Percentiles rank a stretch among this genome's conserved stretches.
These are phyloP conservation scores for Claviceps africana DNA, from an alignment of 2,329 filamentous ascomycete species.

Conservation along the genomic window DNA sequence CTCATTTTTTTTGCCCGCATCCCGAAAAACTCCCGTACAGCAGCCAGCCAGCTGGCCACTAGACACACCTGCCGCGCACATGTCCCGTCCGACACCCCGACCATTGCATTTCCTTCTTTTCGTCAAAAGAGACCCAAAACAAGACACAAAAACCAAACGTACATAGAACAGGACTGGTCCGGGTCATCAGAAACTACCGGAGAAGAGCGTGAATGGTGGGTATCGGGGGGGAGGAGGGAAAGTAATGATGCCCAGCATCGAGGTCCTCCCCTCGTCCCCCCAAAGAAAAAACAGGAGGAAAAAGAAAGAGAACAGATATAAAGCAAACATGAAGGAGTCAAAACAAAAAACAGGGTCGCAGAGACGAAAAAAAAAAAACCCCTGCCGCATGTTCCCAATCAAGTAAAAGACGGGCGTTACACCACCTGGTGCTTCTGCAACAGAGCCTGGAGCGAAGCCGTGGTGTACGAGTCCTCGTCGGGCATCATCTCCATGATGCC, in stretches of 20 bases:
- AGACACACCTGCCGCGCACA: too few relatives aligned
- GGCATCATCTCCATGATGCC: conserved; percentile 80
- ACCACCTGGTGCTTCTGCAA: conserved; percentile 40
- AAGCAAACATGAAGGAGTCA: background rate
- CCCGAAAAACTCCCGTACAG: too few relatives aligned
- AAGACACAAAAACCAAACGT: background rate
- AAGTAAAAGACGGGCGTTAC: conserved; percentile 14
- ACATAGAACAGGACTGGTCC: background rate
- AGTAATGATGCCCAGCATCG: background rate
- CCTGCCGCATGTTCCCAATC: background rate
- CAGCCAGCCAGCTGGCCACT: too few relatives aligned
- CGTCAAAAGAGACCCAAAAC: too few relatives aligned
- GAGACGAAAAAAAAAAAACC: background rate
- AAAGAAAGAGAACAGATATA: background rate
- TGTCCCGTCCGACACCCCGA: too few relatives aligned
- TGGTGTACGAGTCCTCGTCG: conserved; percentile 46
- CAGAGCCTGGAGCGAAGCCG: conserved; percentile 35
- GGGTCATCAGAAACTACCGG: background rate
- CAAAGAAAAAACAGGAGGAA: background rate
- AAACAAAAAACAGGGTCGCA: background rate
- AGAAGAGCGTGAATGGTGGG: background rate
- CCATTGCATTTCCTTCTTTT: background rate
- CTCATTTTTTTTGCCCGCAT: too few relatives aligned
- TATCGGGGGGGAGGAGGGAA: background rate
- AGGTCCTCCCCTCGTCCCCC: too few relatives aligned